Base-by-base conservation (phyloP, 768 basidiomycete genomes). In the Trametes gibbosa region DNA sequence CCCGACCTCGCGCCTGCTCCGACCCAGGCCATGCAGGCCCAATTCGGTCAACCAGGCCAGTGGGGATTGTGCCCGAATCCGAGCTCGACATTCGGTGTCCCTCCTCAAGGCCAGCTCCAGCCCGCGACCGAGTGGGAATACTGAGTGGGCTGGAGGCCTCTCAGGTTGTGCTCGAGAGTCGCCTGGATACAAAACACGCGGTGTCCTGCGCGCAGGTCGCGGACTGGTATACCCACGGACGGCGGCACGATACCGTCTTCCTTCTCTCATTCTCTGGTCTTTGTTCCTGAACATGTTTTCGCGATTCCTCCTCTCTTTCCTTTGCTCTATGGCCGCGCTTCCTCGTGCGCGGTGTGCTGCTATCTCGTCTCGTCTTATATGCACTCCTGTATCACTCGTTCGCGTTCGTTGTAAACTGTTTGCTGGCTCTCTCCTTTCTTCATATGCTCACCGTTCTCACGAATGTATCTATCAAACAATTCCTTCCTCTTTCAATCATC, bases 201-300 rank as follows among this genome's bases (percentile, higher is more conserved):
- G 41, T 35, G 35, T 48, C 40, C 55, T 49, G 45, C 21, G 42
- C 29, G 29, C 29, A 4, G 29, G 29, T 32, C 10, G 10, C 10
- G 29, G 10, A 29, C 41, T 27, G 27, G 32, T 35, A 59, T 53
- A 49, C 52, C 51, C 52, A 48, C 39, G 51, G 58, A 59, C 27
- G 32, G n/a, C n/a, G n/a, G 58, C 43, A 59, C 51, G 46, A 59
- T 59, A 53, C 46, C 43, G 52, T 17, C 35, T 14, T 40, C 42
- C n/a, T 29, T 59, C 43, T 47, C 35, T 49, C 24, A 19, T 34
- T 52, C 34, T 37, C 21, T 37, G 48, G 29, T 34, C 25, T 49
- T 45, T 32, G 21, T 17, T 45, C 23, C 50, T 41, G 29, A 32
- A 5, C 4, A 10, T 19, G 23, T 25, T 40, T 32, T n/a, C 46